Evolutionary conservation across 2,329 filamentous ascomycete genomes (phyloP), one percentile per base, ranked within the genome.

Genomic region (Fusarium multiceps): DNA sequence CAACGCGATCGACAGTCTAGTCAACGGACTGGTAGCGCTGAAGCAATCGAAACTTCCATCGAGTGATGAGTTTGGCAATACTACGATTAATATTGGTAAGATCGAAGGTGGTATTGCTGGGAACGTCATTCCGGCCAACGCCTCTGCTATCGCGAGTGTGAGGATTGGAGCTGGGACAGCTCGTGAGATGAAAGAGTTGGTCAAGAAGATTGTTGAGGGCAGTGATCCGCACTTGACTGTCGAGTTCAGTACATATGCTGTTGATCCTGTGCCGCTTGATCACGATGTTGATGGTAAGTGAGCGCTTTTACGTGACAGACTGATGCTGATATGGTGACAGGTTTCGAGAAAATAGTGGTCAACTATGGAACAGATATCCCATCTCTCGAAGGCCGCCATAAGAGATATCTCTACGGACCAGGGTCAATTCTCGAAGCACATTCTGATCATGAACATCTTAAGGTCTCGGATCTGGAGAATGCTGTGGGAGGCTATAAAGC

Each of bases 361-460:
- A 63, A 27, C 12, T 63, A 63, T 2, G 60, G 60, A 1, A 63
- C 60, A 3, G 60, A 49, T 4, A 63, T 63, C 6, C 43, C 60
- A 0, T 30, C 28, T 3, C 14, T 63, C 0, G 11, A 57, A 2
- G 60, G 59, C 1, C 4, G 2, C 1, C 60, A 63, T 10, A 63
- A 63, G 12, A 49, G 23, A 37, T 63, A 63, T 13, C 25, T 63
- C 0, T 63, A 63, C 4, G 60, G 60, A 0, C 60, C 60, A 18
- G 60, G 60, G 1, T 56, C 60, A 3, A 56, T 63, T 7, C 37
- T 63, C 0, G 49, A 63, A 7, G 59, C 60, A 8, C 59, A 63
- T 11, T 63, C 60, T 43, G 59, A 30, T 1, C 60, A 63, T 45
- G 60, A 63, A 12, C 60, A 63, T 14, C n/a, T 63, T 3, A 63